Percentiles rank a stretch among this genome's conserved stretches.
Conservation (phyloP, 495 filamentous ascomycete genomes). For the Neurospora sp. region DNA sequence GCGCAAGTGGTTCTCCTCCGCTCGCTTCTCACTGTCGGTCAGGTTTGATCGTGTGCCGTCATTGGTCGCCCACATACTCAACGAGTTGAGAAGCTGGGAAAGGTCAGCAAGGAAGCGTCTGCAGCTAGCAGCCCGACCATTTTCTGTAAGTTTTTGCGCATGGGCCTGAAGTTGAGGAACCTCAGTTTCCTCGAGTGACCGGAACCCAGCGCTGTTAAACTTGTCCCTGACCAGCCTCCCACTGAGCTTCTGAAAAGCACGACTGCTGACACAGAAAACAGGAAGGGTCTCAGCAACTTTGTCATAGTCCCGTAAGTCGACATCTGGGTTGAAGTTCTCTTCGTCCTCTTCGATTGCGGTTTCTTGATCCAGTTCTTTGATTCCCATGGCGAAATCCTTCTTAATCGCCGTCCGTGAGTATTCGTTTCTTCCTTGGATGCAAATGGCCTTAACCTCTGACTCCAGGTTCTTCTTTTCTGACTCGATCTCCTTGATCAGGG, state of each 20-base stretch:
- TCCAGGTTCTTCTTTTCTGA: conserved; percentile 8
- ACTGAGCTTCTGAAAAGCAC: conserved; percentile 51
- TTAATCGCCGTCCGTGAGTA: conserved; percentile 49
- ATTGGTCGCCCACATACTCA: conserved; percentile 46
- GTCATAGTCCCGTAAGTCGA: conserved; percentile 48
- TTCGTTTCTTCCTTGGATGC: conserved; percentile 48
- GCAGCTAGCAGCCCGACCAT: conserved; percentile 12
- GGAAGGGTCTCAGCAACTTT: conserved; percentile 46
- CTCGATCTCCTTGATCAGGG: conserved; percentile 17
- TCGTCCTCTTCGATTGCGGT: conserved; percentile 22
- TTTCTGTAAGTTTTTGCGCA: conserved; percentile 50
- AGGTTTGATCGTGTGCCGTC: conserved; percentile 35
- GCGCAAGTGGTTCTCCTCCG: conserved; percentile 32
- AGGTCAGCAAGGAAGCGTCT: conserved; percentile 39
- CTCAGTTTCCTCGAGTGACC: conserved; percentile 29
- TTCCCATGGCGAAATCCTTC: conserved; percentile 49
- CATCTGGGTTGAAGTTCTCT: conserved; percentile 29
- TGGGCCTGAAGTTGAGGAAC: conserved; percentile 52
- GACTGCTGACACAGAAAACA: conserved; percentile 54
- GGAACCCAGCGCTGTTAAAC: conserved; percentile 30
- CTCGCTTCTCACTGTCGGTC: conserved; percentile 30
- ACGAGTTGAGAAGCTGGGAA: conserved; percentile 45
- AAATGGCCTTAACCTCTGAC: conserved; percentile 32
- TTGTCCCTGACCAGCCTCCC: conserved; percentile 37
- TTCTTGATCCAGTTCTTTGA: conserved; percentile 37